phyloP scores from a whole-genome alignment of 2,329 filamentous ascomycete species.

The Fusarium cicatricum region DNA sequence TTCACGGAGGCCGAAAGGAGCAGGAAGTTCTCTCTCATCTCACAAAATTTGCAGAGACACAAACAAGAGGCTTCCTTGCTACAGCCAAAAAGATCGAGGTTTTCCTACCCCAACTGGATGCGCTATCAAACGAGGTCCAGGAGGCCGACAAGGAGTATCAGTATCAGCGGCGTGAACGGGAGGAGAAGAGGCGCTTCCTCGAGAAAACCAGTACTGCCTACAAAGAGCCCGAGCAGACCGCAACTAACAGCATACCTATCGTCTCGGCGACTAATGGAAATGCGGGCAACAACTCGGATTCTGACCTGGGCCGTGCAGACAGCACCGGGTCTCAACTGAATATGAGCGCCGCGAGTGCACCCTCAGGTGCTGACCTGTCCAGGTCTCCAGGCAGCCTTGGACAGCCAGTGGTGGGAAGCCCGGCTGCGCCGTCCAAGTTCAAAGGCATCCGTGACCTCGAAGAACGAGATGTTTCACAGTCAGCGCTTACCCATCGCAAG shows the following conservation, averaged over 20 bases:
- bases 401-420: conserved; percentile 58
- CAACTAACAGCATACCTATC: conserved; percentile 47
- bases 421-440: conserved; percentile 70
- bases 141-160: conserved; percentile 97
- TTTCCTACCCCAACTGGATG: conserved; percentile 88
- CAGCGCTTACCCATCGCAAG: conserved; percentile 73
- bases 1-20: conserved; percentile 98
- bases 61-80: conserved; percentile 82
- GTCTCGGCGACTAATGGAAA: conserved; percentile 54
- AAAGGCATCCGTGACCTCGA: conserved; percentile 93
- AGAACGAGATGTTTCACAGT: conserved; percentile 73
- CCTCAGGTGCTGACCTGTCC: conserved; percentile 55
- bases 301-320: conserved; percentile 75
- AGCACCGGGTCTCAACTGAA: conserved; percentile 76
- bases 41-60: conserved; percentile 91
- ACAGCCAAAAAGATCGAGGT: conserved; percentile 88
- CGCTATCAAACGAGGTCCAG: conserved; percentile 85
- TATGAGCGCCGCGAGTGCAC: conserved; percentile 44
- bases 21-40: conserved; percentile 95
- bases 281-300: conserved; percentile 64
- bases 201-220: conserved; percentile 86
- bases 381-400: conserved; percentile 65
- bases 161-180: conserved; percentile 90
- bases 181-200: conserved; percentile 88
- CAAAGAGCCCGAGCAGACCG: conserved; percentile 71